These are phyloP conservation scores for Pseudopithomyces maydicus DNA, from an alignment of 2,329 filamentous ascomycete genomes.

Conservation along the genomic window DNA sequence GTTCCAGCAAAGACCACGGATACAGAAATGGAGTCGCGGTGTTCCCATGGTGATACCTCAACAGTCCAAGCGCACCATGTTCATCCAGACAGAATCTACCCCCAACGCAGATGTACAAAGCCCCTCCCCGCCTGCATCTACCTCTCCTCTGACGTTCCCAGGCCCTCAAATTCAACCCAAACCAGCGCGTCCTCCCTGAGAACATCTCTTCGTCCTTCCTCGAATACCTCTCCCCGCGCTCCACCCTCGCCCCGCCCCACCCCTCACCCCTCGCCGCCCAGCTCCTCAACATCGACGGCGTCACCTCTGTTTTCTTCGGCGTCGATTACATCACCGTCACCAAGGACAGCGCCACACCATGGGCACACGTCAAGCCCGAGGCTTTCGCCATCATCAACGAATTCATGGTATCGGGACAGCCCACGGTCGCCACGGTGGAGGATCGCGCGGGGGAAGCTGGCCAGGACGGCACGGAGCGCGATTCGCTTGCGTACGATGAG, in stretches of 20 bases:
- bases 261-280: conserved; percentile 89
- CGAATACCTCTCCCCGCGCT: conserved; percentile 88
- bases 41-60: conserved; percentile 15
- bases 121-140: background rate
- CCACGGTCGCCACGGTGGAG: conserved; percentile 75
- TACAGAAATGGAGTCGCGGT: conserved; percentile 29
- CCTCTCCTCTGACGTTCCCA: conserved; percentile 15
- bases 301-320: conserved; percentile 94
- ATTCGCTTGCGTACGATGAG: conserved; percentile 82
- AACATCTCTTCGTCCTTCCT: conserved; percentile 76
- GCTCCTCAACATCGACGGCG: conserved; percentile 90
- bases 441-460: conserved; percentile 59
- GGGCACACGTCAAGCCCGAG: conserved; percentile 94
- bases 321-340: conserved; percentile 96
- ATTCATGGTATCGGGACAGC: conserved; percentile 80
- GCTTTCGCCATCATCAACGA: conserved; percentile 95
- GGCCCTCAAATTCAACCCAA: conserved; percentile 93
- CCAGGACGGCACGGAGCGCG: conserved; percentile 59
- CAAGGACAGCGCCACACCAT: conserved; percentile 84
- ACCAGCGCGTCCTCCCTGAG: conserved; percentile 81
- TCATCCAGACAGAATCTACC: conserved; percentile 95
- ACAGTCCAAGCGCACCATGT: conserved; percentile 71
- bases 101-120: conserved; percentile 81
- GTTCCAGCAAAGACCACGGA: conserved; percentile 34
- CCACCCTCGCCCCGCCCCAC: conserved; percentile 85